Evolutionary conservation across 2,329 filamentous ascomycete genomes (phyloP).

Genomic region (Colletotrichum cereale): DNA sequence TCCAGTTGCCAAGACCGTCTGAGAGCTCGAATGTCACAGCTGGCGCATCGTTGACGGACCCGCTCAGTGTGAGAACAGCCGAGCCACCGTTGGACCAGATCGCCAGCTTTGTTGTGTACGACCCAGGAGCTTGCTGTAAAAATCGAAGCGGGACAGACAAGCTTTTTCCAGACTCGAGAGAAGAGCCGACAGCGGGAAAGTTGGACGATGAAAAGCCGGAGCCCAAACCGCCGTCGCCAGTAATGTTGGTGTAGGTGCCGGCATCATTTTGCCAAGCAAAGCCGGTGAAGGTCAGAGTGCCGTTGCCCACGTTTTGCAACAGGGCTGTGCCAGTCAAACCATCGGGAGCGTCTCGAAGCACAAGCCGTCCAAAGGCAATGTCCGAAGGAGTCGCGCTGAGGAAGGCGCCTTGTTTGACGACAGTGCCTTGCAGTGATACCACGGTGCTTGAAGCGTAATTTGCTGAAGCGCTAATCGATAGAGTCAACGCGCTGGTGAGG

Average conservation of each 20-base stretch:
- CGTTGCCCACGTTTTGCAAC: conserved; percentile 54
- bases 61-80: conserved; percentile 49
- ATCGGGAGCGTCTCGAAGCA: conserved; percentile 48
- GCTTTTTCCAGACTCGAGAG: conserved; percentile 47
- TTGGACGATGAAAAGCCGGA: conserved; percentile 47
- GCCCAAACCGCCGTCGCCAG: conserved; percentile 46
- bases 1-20: conserved; percentile 50
- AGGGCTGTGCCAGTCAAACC: conserved; percentile 45
- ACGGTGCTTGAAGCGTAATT: conserved; percentile 54
- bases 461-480: conserved; percentile 52
- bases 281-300: conserved; percentile 51
- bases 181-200: conserved; percentile 48
- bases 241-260: conserved; percentile 49
- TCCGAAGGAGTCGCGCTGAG: conserved; percentile 52
- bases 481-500: conserved; percentile 51
- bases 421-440: conserved; percentile 53
- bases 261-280: conserved; percentile 49
- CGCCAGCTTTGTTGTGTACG: conserved; percentile 50
- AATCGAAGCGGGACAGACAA: conserved; percentile 51
- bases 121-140: conserved; percentile 47
- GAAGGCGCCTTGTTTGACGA: conserved; percentile 52
- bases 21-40: conserved; percentile 51
- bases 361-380: conserved; percentile 55
- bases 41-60: conserved; percentile 50
- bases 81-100: conserved; percentile 53